These are phyloP conservation scores for Setaria viridis DNA, from an alignment of 202 grass and related monocot species.

Conservation along the genomic window DNA sequence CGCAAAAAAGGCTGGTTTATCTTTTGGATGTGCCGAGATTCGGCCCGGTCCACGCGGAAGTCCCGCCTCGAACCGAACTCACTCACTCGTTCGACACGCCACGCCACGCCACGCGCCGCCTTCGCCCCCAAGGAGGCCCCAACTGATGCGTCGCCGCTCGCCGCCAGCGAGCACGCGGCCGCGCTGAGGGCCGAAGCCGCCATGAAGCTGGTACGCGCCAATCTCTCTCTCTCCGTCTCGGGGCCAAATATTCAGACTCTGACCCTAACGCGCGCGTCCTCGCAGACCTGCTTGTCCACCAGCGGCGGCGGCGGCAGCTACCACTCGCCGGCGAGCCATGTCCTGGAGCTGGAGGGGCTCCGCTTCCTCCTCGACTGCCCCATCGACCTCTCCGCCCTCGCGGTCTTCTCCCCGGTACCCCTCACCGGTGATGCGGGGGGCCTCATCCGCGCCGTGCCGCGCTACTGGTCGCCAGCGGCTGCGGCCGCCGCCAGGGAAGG, in stretches of 20 bases:
- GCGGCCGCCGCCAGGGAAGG: slow-evolving; percentile 49
- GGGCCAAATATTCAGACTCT: not conserved
- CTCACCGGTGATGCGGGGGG: not conserved
- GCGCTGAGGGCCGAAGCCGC: not conserved
- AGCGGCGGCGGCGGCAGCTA: slow-evolving; percentile 39
- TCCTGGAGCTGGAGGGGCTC: slow-evolving; percentile 68
- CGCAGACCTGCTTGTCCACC: slow-evolving; percentile 71
- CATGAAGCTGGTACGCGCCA: slow-evolving; percentile 76
- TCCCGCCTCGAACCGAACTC: not conserved
- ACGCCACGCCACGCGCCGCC: not conserved
- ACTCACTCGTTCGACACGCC: not conserved
- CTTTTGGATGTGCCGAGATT: not conserved
- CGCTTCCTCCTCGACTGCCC: slow-evolving; percentile 92
- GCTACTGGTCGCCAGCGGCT: slow-evolving; percentile 65
- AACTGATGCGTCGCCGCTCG: slow-evolving; percentile 9
- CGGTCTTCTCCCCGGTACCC: slow-evolving; percentile 59
- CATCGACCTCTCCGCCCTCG: slow-evolving; percentile 68
- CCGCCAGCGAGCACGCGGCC: not conserved
- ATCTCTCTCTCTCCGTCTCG: not conserved
- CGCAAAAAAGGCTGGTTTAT: not conserved
- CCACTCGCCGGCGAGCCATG: slow-evolving; percentile 62
- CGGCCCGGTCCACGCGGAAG: not conserved
- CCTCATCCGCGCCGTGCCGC: slow-evolving; percentile 63
- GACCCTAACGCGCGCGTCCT: not conserved
- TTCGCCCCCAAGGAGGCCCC: not conserved